A percentile compares a stretch with the other conserved stretches of the same genome.
phyloP scores from a whole-genome alignment of 805 yeast species.

The Lipomyces oligophaga region DNA sequence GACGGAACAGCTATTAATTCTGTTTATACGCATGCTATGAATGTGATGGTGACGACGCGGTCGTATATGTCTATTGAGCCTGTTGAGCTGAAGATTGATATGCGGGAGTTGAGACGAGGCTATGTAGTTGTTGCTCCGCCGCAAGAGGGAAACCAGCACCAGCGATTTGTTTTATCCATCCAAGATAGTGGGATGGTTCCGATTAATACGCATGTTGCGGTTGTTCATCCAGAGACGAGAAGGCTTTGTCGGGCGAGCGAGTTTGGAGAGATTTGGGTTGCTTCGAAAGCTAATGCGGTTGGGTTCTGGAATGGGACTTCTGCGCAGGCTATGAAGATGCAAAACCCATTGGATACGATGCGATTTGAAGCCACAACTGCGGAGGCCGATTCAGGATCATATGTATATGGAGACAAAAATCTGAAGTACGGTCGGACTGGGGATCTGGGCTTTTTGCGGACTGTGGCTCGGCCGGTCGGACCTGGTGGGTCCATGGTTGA shows the following conservation, averaged over 20 bases:
- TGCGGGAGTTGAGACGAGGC: slow-evolving; percentile 86
- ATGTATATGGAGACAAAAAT: slow-evolving; percentile 6
- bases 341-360: slow-evolving; percentile 46
- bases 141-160: slow-evolving; percentile 31
- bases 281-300: slow-evolving; percentile 75
- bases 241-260: slow-evolving; percentile 81
- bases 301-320: slow-evolving; percentile 54
- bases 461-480: slow-evolving; percentile 47
- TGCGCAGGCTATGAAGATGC: too few species aligned
- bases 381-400: slow-evolving; percentile 54
- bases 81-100: slow-evolving; percentile 80
- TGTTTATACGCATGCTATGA: slow-evolving; percentile 72
- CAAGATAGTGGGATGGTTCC: slow-evolving; percentile 97
- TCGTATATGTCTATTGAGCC: slow-evolving; percentile 88
- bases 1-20: slow-evolving; percentile 67
- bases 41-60: slow-evolving; percentile 78
- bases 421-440: slow-evolving; percentile 80
- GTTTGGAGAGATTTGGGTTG: slow-evolving; percentile 95
- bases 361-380: slow-evolving; percentile 63
- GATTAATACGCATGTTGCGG: slow-evolving; percentile 86
- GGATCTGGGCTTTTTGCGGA: slow-evolving; percentile 87
- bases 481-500: slow-evolving; percentile 42
- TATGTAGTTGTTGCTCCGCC: slow-evolving; percentile 67
- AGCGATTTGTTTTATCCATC: slow-evolving; percentile 53
- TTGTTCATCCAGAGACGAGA: slow-evolving; percentile 90